A percentile compares a stretch with the other conserved stretches of the same genome.
Evolutionary conservation across 202 grass and related monocot species (phyloP).

Genomic region (Digitaria exilis): DNA sequence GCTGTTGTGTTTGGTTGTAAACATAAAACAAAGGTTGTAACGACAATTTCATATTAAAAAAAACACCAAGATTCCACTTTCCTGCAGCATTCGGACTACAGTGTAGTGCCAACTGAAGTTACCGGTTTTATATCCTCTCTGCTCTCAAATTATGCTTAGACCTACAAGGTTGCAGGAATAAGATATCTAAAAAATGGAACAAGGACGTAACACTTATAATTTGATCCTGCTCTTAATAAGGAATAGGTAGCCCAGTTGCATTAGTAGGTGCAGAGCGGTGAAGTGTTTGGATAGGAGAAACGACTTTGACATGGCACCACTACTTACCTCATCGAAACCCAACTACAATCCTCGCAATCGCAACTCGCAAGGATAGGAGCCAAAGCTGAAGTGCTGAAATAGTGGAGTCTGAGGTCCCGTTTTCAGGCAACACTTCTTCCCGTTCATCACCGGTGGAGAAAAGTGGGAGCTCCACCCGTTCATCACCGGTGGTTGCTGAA

Average conservation of each 20-base stretch:
- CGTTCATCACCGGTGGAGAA: neutral
- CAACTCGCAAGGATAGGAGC: neutral
- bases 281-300: constrained; percentile 12
- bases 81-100: neutral
- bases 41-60: neutral
- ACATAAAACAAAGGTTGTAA: neutral
- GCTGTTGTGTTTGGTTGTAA: neutral
- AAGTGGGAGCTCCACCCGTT: neutral
- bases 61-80: neutral
- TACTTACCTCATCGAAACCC: neutral
- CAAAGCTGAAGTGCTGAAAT: neutral
- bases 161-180: no score
- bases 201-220: no score
- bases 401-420: neutral
- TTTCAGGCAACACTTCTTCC: constrained; percentile 15
- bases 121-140: no score
- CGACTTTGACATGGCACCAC: constrained; percentile 14
- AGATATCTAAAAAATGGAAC: no score
- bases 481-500: constrained; percentile 30
- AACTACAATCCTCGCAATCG: neutral
- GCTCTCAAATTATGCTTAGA: no score
- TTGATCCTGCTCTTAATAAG: no score
- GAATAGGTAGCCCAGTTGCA: neutral
- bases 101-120: neutral
- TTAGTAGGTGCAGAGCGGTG: neutral